Conservation (phyloP, 129 eudicot species). For the Smallanthus sonchifolius region DNA sequence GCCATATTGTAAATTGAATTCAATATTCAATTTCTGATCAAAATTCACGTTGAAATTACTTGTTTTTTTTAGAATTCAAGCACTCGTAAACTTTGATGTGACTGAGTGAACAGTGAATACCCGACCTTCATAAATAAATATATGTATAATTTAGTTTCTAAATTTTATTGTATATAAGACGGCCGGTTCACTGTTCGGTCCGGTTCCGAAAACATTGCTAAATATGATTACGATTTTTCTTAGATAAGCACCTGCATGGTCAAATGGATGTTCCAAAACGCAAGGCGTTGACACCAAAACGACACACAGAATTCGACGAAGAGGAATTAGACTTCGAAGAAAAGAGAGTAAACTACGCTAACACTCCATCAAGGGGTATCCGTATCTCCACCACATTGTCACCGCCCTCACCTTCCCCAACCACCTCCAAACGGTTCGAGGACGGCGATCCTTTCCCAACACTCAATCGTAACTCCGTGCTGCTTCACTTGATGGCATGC, state of each 20-base stretch:
- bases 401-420: constrained; percentile 32
- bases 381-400: constrained; percentile 29
- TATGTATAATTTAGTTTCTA: too few species aligned
- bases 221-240: neutral
- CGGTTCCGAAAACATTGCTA: neutral
- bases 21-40: too few species aligned
- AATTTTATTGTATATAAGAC: too few species aligned
- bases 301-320: constrained; percentile 29
- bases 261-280: constrained; percentile 28
- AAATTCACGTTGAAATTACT: too few species aligned
- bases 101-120: too few species aligned
- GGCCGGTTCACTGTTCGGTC: too few species aligned
- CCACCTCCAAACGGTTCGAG: constrained; percentile 50
- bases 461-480: constrained; percentile 55
- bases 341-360: constrained; percentile 32
- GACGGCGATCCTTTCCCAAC: constrained; percentile 51
- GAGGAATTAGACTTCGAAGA: constrained; percentile 48
- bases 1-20: too few species aligned
- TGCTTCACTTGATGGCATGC: constrained; percentile 69
- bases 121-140: too few species aligned
- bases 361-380: constrained; percentile 35
- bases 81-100: too few species aligned
- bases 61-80: too few species aligned
- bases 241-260: constrained; percentile 40
- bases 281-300: constrained; percentile 34